phyloP scores from a whole-genome alignment of 768 basidiomycete species.

The Leccinum incarnatum region DNA sequence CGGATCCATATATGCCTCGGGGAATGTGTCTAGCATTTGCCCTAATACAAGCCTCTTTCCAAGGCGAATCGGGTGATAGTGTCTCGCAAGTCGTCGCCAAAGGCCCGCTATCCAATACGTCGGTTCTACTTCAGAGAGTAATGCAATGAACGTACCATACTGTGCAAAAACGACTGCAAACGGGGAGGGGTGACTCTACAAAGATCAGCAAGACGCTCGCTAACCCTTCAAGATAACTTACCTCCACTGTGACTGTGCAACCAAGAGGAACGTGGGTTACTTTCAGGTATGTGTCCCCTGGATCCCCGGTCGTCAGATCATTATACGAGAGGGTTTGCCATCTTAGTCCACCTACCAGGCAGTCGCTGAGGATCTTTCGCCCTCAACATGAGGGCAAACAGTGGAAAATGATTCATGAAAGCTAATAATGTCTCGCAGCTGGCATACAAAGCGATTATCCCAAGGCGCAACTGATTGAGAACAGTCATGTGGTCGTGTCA shows the following conservation, averaged over 20 bases:
- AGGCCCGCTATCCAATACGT: slow-evolving; percentile 40
- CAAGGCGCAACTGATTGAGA: slow-evolving; percentile 46
- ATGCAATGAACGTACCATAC: slow-evolving; percentile 40
- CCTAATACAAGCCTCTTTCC: slow-evolving; percentile 48
- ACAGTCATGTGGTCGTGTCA: neutral
- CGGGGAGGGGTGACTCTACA: slow-evolving; percentile 52
- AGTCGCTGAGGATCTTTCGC: slow-evolving; percentile 80
- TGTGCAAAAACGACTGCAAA: slow-evolving; percentile 54
- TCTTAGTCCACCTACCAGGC: slow-evolving; percentile 52
- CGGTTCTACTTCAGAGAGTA: neutral
- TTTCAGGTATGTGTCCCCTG: slow-evolving; percentile 29
- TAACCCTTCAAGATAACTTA: neutral
- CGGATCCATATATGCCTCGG: slow-evolving; percentile 20
- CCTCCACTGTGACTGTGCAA: slow-evolving; percentile 21
- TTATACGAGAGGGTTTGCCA: neutral
- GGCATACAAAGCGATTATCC: slow-evolving; percentile 58
- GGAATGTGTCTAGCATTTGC: slow-evolving; percentile 48
- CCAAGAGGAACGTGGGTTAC: slow-evolving; percentile 27
- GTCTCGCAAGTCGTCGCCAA: slow-evolving; percentile 46
- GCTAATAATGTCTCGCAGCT: slow-evolving; percentile 62
- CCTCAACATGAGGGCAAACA: slow-evolving; percentile 84
- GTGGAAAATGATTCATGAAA: slow-evolving; percentile 89
- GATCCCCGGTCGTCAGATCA: neutral
- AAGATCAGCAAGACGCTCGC: slow-evolving; percentile 1
- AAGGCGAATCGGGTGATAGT: slow-evolving; percentile 60